A percentile compares a stretch with the other conserved stretches of the same genome.
phyloP scores from a whole-genome alignment of 371 early-diverging fungal genomes.

The Saksenaea oblongispora region DNA sequence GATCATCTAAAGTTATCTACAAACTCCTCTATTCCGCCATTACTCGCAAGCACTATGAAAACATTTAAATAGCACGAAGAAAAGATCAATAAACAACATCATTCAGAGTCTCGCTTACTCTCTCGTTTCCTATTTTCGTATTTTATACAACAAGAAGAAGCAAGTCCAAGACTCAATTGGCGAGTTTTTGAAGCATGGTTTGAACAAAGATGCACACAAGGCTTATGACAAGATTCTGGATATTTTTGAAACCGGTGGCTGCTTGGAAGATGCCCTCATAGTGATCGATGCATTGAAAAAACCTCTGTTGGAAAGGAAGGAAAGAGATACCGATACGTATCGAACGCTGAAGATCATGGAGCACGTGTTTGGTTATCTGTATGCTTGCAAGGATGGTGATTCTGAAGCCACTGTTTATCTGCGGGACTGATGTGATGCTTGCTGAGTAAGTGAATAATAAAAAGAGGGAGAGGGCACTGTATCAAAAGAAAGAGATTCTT shows the following conservation, averaged over 20 bases:
- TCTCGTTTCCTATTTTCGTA: too few species aligned
- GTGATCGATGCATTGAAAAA: constrained; percentile 2
- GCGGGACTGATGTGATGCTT: constrained; percentile 1
- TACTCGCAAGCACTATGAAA: too few species aligned
- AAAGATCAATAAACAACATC: too few species aligned
- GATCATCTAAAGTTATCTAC: background rate
- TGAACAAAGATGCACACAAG: constrained; percentile 7
- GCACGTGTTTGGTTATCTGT: constrained; percentile 7
- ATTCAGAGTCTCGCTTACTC: too few species aligned
- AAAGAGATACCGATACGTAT: constrained; percentile 1
- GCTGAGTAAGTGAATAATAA: background rate
- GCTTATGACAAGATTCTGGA: constrained; percentile 8
- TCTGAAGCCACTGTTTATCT: constrained; percentile 11
- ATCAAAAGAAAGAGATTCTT: background rate
- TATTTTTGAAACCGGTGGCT: background rate
- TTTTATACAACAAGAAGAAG: background rate
- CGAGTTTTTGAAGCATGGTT: constrained; percentile 6
- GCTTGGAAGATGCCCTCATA: constrained; percentile 2
- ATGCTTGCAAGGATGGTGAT: constrained; percentile 12
- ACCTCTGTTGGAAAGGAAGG: constrained; percentile 2
- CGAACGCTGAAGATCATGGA: constrained; percentile 5
- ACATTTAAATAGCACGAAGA: too few species aligned
- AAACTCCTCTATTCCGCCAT: too few species aligned
- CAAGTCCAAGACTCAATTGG: background rate
- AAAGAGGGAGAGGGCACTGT: background rate